Base-by-base conservation (phyloP, 1,284 basidiomycete species). In the Athelia sp. region DNA sequence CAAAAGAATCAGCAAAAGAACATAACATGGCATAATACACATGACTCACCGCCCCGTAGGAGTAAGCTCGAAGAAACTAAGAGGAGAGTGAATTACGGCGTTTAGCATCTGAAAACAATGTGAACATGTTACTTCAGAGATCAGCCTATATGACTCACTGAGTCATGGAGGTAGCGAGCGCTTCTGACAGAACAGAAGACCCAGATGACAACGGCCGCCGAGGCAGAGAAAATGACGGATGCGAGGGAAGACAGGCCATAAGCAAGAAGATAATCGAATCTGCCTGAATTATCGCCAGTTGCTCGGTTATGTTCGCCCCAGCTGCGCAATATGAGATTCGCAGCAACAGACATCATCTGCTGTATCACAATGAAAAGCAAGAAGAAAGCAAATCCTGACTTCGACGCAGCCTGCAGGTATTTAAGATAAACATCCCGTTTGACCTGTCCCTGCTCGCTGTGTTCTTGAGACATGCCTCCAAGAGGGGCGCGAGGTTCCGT, bases 61-160 rank as follows among this genome's bases (percentile, higher is more conserved):
- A 1, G 90, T 93, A 49, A 80, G 68, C 66, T 94, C 93, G 60
- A 96, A 97, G 73, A 93, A 97, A 55, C 80, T 82, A 59, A 96
- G 70, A 0, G 93, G 93, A 1, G 90, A 86, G 36, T 79, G 79
- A 73, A 97, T 82, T 22, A 97, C 77, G 1, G 90, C 79, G 24
- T 80, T 60, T 54, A 90, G 62, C 86, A 90, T 90, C 87, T 88
- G 45, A 9, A 23, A n/a, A 21, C 8, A 44, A 22, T 43, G 19
- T 46, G 4, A 24, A 32, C 15, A 46, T 21, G 43, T 23, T 31
- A 56, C 45, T 22, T 14, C 21, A 49, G 47, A 43, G 46, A 43
- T 48, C 60, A 23, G 8, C 43, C 1, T 0, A 10, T 29, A 13
- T 8, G 3, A 71, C 81, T 43, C 52, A 89, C 86, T 52, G 71